These are phyloP conservation scores for Candida glaebosa DNA, from an alignment of 805 yeast species.

Conservation along the genomic window DNA sequence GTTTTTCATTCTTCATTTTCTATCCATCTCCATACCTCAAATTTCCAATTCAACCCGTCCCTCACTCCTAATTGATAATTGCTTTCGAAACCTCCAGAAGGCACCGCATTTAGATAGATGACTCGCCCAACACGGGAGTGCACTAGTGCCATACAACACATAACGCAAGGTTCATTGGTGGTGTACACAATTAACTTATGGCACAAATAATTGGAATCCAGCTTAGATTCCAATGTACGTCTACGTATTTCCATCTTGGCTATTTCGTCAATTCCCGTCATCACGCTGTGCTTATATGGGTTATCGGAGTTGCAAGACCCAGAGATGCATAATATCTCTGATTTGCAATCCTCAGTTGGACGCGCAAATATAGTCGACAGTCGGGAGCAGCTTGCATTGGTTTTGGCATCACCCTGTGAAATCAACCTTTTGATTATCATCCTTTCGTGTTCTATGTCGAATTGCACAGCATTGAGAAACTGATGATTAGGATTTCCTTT, in stretches of 20 bases:
- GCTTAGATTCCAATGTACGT: background rate
- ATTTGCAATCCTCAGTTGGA: constrained; percentile 1
- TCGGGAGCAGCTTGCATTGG: background rate
- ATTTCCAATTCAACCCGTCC: constrained; percentile 79
- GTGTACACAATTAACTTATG: constrained; percentile 74
- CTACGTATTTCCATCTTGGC: constrained; percentile 55
- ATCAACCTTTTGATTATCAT: constrained; percentile 18
- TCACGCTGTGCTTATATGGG: constrained; percentile 71
- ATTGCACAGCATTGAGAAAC: constrained; percentile 50
- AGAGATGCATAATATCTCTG: constrained; percentile 3
- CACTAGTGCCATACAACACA: constrained; percentile 95
- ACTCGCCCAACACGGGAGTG: constrained; percentile 81
- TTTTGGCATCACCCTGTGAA: background rate
- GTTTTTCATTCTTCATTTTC: constrained; percentile 27
- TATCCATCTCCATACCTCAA: constrained; percentile 75
- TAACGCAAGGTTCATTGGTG: constrained; percentile 93
- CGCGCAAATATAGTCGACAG: constrained; percentile 9
- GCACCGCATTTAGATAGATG: constrained; percentile 49
- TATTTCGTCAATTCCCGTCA: constrained; percentile 63
- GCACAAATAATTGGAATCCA: constrained; percentile 56
- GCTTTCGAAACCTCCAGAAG: constrained; percentile 51
- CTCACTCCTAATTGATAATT: constrained; percentile 74
- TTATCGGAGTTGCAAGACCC: constrained; percentile 17
- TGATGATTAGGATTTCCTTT: constrained; percentile 85
- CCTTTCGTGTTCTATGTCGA: constrained; percentile 46